Conservation (phyloP, 345 rosid species). For the Arabidopsis arenosa region DNA sequence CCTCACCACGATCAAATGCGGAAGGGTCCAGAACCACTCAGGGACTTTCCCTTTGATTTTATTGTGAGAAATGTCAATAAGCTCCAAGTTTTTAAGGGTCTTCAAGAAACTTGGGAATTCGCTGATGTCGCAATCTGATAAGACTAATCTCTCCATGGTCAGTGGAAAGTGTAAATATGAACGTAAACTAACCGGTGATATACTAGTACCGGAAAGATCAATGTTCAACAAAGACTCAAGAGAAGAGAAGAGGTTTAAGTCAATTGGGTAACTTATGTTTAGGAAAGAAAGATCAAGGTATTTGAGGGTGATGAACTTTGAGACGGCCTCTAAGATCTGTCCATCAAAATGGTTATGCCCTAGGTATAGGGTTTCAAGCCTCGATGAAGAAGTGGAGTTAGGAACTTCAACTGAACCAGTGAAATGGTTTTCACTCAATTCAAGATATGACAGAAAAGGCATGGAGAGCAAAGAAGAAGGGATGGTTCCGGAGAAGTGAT, state of each 20-base stretch:
- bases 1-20: neutral
- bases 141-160: neutral
- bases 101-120: neutral
- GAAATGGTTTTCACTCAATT: neutral
- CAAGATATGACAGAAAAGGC: neutral
- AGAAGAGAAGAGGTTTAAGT: neutral
- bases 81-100: neutral
- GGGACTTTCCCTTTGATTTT: neutral
- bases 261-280: neutral
- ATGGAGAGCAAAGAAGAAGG: neutral
- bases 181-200: neutral
- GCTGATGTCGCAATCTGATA: neutral
- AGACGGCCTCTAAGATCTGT: neutral
- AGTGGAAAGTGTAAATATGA: neutral
- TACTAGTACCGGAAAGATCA: neutral
- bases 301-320: neutral
- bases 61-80: neutral
- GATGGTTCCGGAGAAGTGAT: neutral
- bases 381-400: conserved; percentile 1
- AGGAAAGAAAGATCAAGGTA: neutral
- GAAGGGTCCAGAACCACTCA: conserved; percentile 6
- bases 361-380: neutral
- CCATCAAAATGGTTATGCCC: neutral
- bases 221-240: neutral
- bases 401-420: neutral